Conservation (phyloP, 106 monocot genomes). For the Dendrobium huoshanense region DNA sequence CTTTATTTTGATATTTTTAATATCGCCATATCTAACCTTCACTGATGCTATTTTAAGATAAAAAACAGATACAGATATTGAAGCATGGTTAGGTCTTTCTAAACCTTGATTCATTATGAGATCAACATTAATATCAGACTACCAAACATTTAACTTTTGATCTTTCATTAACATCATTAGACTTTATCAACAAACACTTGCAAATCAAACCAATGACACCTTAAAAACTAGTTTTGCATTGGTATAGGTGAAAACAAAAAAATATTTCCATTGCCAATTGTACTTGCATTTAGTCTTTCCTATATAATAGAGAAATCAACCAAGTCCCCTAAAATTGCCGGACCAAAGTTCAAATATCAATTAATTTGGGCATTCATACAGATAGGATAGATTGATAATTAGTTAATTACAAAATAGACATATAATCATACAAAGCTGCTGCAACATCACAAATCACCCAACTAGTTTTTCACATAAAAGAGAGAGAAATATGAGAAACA, state of each 20-base stretch:
- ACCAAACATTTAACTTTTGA: neutral
- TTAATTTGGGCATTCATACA: constrained; percentile 1
- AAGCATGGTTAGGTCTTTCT: neutral
- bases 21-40: neutral
- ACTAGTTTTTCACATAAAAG: neutral
- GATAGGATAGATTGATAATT: neutral
- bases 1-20: neutral
- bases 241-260: neutral
- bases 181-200: neutral
- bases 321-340: neutral
- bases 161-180: neutral
- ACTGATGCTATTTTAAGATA: neutral
- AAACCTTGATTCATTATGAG: neutral
- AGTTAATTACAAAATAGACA: neutral
- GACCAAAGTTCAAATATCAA: neutral
- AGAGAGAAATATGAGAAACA: neutral
- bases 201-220: neutral
- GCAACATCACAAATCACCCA: neutral
- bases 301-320: neutral
- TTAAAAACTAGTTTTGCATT: neutral
- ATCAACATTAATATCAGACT: neutral
- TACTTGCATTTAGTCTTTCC: neutral
- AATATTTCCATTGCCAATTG: neutral
- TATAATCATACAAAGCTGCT: neutral
- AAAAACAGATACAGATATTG: neutral